These are phyloP conservation scores for Punctularia strigosozonata DNA, from an alignment of 768 basidiomycete species.

Conservation along the genomic window DNA sequence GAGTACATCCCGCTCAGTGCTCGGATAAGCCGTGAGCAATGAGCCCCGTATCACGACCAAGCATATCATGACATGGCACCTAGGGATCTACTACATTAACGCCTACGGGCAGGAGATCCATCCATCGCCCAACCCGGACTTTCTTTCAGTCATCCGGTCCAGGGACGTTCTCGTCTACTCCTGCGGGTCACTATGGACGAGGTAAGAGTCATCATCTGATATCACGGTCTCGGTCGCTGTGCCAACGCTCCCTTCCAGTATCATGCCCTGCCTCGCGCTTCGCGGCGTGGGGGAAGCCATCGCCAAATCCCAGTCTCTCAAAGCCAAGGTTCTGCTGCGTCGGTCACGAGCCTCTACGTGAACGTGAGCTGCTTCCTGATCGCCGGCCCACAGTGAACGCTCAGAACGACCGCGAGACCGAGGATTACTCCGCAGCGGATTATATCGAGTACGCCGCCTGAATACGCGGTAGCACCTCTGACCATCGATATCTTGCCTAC, in stretches of 20 bases:
- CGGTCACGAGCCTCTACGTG: conserved; percentile 17
- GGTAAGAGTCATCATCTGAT: conserved; percentile 27
- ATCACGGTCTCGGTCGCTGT: conserved; percentile 1
- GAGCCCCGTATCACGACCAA: too few relatives aligned
- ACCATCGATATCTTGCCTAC: too few relatives aligned
- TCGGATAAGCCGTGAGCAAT: conserved; percentile 51
- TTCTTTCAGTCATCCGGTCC: conserved; percentile 45
- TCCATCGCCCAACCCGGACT: conserved; percentile 78
- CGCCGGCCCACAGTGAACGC: conserved; percentile 52
- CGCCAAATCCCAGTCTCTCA: conserved; percentile 56
- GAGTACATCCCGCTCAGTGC: conserved; percentile 45
- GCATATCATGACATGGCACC: background rate
- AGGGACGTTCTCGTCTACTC: conserved; percentile 77
- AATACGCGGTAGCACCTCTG: too few relatives aligned
- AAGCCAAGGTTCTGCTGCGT: conserved; percentile 81
- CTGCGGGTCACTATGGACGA: conserved; percentile 92
- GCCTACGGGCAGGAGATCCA: conserved; percentile 88
- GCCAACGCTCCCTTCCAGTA: conserved; percentile 26
- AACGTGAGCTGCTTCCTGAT: conserved; percentile 2
- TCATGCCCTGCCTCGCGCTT: conserved; percentile 86
- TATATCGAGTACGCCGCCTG: conserved; percentile 67
- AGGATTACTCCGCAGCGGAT: conserved; percentile 72
- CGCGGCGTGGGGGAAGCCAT: conserved; percentile 71
- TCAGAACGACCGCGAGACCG: conserved; percentile 84
- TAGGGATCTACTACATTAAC: conserved; percentile 83